Evolutionary conservation across 495 filamentous ascomycete genomes (phyloP), one percentile per base, ranked within the genome.

Genomic region (Monascus purpureus): DNA sequence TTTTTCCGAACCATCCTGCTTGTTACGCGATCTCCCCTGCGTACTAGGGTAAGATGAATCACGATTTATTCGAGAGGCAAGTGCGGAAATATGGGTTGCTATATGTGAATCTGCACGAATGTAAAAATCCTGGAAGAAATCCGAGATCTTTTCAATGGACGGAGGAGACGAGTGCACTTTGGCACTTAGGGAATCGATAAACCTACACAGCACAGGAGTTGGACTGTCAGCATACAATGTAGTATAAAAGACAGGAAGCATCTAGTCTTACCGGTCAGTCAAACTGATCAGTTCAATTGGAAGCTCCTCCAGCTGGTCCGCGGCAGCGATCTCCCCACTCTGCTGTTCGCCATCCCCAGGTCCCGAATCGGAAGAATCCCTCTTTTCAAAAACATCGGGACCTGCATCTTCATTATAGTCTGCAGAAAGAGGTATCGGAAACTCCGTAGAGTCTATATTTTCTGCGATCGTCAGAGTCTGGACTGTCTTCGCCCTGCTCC

Each of bases 41-140:
- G 28, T 9, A 28, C 36, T 40, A 11, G 65, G 49, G 12, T 73
- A 65, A 1, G 76, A 72, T 15, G 49, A 53, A 32, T 77, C 73
- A 12, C 82, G 74, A 17, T 68, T 75, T 45, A 87, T 76, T 3
- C 74, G 69, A 16, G 79, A 80, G 8, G 81, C 79, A 11, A 95
- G 61, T 6, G 76, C 69, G 15, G 80, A 79, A 31, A 96, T 83
- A 53, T 99, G 87, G 0, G 84, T 93, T 12, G 72, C 67, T 25
- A 96, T 88, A 48, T 90, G 80, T 6, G 76, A 68, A 23, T 84
- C 76, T 9, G 92, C 83, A 27, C 75, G 75, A 19, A 65, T 61
- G 52, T 99, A 99, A 47, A 96, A 99, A 22, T 92, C 83, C 55
- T 99, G 92, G 50, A 94, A 96, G 13, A 92, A 59, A n/a, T 63